Percentiles rank a stretch among this genome's conserved stretches.
Evolutionary conservation across 306 rosid genomes (phyloP).

Genomic region (Cotoneaster glaucophyllus): DNA sequence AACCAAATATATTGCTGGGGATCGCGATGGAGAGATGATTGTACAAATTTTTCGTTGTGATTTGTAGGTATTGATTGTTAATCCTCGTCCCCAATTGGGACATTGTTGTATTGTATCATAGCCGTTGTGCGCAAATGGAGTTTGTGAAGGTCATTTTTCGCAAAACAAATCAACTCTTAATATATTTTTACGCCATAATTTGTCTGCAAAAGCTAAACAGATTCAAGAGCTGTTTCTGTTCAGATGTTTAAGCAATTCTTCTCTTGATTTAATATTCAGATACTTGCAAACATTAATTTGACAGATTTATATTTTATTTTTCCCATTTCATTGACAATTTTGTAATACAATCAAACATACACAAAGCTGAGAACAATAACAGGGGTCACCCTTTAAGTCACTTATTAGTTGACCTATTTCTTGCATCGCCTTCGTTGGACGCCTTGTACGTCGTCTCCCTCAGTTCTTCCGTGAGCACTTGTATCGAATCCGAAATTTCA

Average conservation of each 20-base stretch:
- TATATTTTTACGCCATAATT: not conserved
- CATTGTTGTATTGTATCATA: not conserved
- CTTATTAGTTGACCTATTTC: not conserved
- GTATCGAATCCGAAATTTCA: constrained; percentile 71
- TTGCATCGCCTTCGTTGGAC: constrained; percentile 5
- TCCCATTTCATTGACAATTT: not conserved
- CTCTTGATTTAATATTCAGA: not conserved
- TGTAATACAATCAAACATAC: not conserved
- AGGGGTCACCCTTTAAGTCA: not conserved
- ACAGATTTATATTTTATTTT: not conserved
- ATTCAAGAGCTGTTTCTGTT: not conserved
- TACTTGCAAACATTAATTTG: not conserved
- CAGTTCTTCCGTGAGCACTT: constrained; percentile 54
- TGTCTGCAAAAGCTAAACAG: not conserved
- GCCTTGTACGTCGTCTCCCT: constrained; percentile 27
- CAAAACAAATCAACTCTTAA: not conserved
- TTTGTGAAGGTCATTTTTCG: not conserved
- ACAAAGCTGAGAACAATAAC: not conserved
- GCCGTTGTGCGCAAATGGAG: not conserved
- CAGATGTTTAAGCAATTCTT: not conserved
- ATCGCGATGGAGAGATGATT: not conserved
- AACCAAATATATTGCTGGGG: not conserved
- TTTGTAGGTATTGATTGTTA: not conserved
- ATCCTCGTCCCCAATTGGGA: not conserved
- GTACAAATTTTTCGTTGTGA: not conserved